A percentile compares a stretch with the other conserved stretches of the same genome.
These are phyloP conservation scores for Bjerkandera adusta DNA, from an alignment of 1,284 basidiomycete genomes.

Conservation along the genomic window DNA sequence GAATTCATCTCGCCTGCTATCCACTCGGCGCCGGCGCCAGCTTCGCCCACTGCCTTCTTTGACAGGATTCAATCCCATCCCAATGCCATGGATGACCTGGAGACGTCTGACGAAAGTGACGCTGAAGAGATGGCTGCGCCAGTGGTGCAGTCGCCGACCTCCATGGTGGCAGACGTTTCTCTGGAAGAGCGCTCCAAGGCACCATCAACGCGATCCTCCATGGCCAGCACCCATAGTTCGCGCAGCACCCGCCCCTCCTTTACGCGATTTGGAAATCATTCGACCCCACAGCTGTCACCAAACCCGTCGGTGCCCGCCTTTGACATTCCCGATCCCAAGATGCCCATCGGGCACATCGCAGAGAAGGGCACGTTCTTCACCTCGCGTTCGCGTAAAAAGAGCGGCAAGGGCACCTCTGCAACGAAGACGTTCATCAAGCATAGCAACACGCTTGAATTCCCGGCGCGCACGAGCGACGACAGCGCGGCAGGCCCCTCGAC, in stretches of 20 bases:
- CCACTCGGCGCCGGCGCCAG: slow-evolving; percentile 51
- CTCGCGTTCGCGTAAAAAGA: slow-evolving; percentile 19
- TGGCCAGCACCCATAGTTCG: slow-evolving; percentile 2
- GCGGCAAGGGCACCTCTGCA: slow-evolving; percentile 27
- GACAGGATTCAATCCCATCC: slow-evolving; percentile 66
- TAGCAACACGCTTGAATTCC: too few species aligned
- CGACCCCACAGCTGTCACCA: slow-evolving; percentile 31
- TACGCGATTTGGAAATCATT: slow-evolving; percentile 40
- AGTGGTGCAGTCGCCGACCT: slow-evolving; percentile 20
- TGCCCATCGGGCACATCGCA: slow-evolving; percentile 31
- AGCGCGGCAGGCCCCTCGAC: slow-evolving; percentile 4
- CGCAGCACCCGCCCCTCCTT: slow-evolving; percentile 31
- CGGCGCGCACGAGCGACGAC: slow-evolving; percentile 12
- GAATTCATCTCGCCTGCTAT: slow-evolving; percentile 23
- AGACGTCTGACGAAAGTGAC: slow-evolving; percentile 50
- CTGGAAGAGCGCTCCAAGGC: slow-evolving; percentile 25
- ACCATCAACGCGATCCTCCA: slow-evolving; percentile 4
- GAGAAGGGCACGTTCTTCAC: slow-evolving; percentile 16
- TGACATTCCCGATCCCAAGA: slow-evolving; percentile 16
- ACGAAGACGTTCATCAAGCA: slow-evolving; percentile 10
- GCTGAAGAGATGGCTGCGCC: slow-evolving; percentile 37
- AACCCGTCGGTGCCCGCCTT: slow-evolving; percentile 19
- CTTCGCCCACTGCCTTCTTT: slow-evolving; percentile 69
- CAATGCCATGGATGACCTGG: slow-evolving; percentile 70
- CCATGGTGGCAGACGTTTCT: slow-evolving; percentile 30